Conservation (phyloP, 148 eudicot genomes). For the Polygonum aviculare region DNA sequence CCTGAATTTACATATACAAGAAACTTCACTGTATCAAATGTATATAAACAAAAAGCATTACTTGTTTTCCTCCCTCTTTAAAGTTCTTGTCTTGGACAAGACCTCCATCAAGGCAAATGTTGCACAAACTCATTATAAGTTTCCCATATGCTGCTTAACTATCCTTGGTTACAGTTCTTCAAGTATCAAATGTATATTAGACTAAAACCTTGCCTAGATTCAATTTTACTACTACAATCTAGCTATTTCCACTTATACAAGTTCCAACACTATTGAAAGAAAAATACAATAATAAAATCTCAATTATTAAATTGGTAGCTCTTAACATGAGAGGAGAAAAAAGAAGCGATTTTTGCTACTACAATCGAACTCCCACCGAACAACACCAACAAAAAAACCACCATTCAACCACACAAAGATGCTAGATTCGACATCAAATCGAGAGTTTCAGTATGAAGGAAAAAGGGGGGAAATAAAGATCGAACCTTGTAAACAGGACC, state of each 20-base stretch:
- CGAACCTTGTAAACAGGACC: constrained; percentile 64
- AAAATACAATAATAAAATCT: too few relatives aligned
- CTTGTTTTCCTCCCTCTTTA: background rate
- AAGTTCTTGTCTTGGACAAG: background rate
- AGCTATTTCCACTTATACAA: background rate
- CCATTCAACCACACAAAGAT: background rate
- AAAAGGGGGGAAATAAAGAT: background rate
- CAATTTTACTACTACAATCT: background rate
- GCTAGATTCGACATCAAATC: background rate
- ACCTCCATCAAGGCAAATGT: too few relatives aligned
- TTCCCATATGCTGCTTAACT: background rate
- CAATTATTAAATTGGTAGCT: background rate
- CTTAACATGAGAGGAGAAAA: background rate
- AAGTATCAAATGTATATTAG: background rate
- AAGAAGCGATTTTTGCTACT: background rate
- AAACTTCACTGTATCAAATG: background rate
- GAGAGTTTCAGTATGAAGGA: background rate
- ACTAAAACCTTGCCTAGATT: background rate
- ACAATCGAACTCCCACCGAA: background rate
- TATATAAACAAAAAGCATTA: background rate
- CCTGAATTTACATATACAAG: constrained; percentile 28
- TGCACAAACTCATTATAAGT: background rate
- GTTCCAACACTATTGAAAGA: too few relatives aligned
- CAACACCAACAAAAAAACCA: background rate
- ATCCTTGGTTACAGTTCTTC: background rate